Evolutionary conservation across 257 asterid species (phyloP), one percentile per base, ranked within the genome.

Genomic region (Lavandula angustifolia): DNA sequence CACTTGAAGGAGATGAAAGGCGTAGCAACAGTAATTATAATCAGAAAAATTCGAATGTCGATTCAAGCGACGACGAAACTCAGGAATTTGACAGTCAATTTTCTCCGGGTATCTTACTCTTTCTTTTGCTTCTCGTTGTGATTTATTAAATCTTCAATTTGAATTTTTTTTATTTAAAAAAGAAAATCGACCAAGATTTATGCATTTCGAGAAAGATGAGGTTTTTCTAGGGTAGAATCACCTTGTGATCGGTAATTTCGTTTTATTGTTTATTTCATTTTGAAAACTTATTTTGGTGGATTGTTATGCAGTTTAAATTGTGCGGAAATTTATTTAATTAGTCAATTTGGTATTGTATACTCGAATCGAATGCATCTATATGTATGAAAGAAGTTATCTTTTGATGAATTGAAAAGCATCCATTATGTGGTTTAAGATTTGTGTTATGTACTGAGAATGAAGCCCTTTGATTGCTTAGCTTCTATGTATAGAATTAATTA

Each of bases 51-150:
- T 67, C 53, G 37, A 64, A 51, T n/a, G 54, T 35, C 34, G 81
- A 60, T 76, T 53, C 62, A 3, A 41, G 54, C 58, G 68, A 76
- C 66, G 63, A 29, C 34, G 85, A 59, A 12, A 79, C 87, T 27
- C 91, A 78, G 57, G 63, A 75, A 49, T 71, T 81, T 34, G 85
- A 79, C 56, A 71, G 67, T 64, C 85, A 64, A 11, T 54, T 67
- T 78, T 75, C 76, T 72, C 75, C 76, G 22, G 89, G 90, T 80
- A n/a, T n/a, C n/a, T n/a, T 22, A 22, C 70, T 52, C 41, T 56
- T 53, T 40, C 6, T 3, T 0, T 6, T 3, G 2, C 2, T n/a
- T 4, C 56, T 27, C 38, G 7, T n/a, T 6, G 13, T 35, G 64
- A 17, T 22, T 18, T 22, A 29, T 63, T 9, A 5, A 16, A 7